These are phyloP conservation scores for Lactarius psammicola DNA, from an alignment of 768 basidiomycete genomes.

Conservation along the genomic window DNA sequence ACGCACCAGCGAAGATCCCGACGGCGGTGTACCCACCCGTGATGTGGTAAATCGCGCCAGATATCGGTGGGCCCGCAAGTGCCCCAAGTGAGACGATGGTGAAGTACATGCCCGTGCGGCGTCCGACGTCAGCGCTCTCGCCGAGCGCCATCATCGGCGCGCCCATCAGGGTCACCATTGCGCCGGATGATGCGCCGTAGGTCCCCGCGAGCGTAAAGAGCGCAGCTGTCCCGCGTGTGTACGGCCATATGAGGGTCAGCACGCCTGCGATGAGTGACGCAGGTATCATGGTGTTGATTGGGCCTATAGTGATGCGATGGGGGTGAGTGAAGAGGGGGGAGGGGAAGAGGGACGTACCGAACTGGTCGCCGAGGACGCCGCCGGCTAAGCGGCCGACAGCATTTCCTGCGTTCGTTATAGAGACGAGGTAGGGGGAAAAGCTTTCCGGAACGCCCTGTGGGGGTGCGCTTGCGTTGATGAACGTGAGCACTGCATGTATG, in stretches of 20 bases:
- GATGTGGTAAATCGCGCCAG: conserved; percentile 59
- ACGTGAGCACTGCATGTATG: conserved; percentile 55
- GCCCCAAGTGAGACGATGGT: conserved; percentile 61
- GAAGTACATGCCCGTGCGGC: conserved; percentile 63
- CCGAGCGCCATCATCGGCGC: no score
- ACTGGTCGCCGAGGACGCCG: conserved; percentile 53
- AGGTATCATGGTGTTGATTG: conserved; percentile 44
- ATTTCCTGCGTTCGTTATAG: conserved; percentile 67
- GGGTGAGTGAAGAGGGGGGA: not conserved
- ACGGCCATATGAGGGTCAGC: no score
- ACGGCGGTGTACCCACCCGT: conserved; percentile 49
- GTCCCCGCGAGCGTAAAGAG: no score
- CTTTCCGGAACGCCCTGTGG: conserved; percentile 46
- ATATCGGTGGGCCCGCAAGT: conserved; percentile 68
- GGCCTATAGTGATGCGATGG: conserved; percentile 41
- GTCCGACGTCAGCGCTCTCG: conserved; percentile 67
- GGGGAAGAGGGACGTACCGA: conserved; percentile 40
- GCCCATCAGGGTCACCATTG: no score
- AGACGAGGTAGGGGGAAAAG: conserved; percentile 62
- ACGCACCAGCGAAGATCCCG: no score
- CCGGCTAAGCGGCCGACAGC: conserved; percentile 57
- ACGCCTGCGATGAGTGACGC: no score
- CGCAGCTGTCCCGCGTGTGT: no score
- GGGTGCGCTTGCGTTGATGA: conserved; percentile 58
- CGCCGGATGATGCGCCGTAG: no score